Base-by-base conservation (phyloP, 768 basidiomycete species). In the Mycena kentingensis region DNA sequence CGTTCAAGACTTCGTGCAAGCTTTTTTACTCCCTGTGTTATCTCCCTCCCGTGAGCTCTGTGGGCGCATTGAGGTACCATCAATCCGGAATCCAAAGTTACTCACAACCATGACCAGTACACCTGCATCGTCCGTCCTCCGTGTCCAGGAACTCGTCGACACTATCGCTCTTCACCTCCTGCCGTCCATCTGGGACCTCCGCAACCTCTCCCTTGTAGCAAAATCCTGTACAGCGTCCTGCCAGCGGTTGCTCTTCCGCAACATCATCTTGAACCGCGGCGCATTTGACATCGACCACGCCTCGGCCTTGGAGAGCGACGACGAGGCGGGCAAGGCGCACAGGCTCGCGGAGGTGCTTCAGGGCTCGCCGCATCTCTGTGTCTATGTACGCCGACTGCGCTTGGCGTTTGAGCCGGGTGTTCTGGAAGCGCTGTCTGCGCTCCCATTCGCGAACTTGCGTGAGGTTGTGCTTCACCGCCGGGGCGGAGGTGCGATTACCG, bases 201-300 rank as follows among this genome's bases (percentile, higher is more conserved):
- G 41, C 41, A 24, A 19, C 41, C 6, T 24, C 19, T 5, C 41
- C 13, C 41, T 42, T 24, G 26, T 42, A 11, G 22, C 41, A 5
- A 19, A n/a, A 19, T 6, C 41, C 19, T 42, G 22, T 24, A 22
- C 24, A 6, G 7, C 21, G 8, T 19, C 41, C 12, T 19, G 12
- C 11, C 41, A 42, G 41, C 41, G 41, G 5, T 10, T 42, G 22
- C 19, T 42, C 41, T 42, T 42, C 41, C 41, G 24, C 7, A 24
- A 42, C 41, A 24, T 42, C 41, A 42, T 42, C 24, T 24, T 42
- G 7, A 42, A 42, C 24, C 41, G 41, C 41, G 41, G 41, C 22
- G n/a, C 41, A 5, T 42, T 42, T 24, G 11, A 21, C 8, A 19
- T 42, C 21, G 41, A 42, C 24, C 41, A 42, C 24, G 41, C 26